A percentile compares a stretch with the other conserved stretches of the same genome.
Evolutionary conservation across 768 basidiomycete species (phyloP).

Genomic region (Imleria badia): DNA sequence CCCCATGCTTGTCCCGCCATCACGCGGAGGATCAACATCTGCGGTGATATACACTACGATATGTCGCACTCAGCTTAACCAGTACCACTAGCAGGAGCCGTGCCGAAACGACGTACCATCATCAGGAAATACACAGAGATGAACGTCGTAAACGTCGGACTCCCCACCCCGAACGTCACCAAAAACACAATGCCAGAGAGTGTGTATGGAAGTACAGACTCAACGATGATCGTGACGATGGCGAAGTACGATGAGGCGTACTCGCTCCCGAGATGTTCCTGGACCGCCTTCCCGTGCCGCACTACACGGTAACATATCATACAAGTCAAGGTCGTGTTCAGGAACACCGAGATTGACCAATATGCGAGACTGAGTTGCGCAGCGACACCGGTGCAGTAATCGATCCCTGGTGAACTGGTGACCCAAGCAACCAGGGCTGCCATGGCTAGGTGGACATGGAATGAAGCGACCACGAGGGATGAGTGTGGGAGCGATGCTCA

Average conservation of each 20-base stretch:
- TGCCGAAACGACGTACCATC: slow-evolving; percentile 9
- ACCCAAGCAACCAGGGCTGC: slow-evolving; percentile 10
- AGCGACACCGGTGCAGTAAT: slow-evolving; percentile 9
- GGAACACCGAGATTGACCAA: neutral
- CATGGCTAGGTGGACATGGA: neutral
- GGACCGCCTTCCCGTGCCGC: slow-evolving; percentile 4
- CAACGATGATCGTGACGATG: slow-evolving; percentile 10
- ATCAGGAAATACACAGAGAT: slow-evolving; percentile 9
- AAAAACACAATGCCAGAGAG: slow-evolving; percentile 3
- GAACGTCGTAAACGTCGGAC: slow-evolving; percentile 9
- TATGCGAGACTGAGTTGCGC: slow-evolving; percentile 10
- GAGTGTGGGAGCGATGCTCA: neutral
- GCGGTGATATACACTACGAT: neutral
- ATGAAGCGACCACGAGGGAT: neutral
- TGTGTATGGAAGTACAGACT: slow-evolving; percentile 4
- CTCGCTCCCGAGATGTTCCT: neutral
- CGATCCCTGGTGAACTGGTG: slow-evolving; percentile 7
- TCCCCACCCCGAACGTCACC: slow-evolving; percentile 8
- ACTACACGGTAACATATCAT: slow-evolving; percentile 19
- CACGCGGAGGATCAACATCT: too few species aligned
- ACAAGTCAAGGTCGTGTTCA: neutral
- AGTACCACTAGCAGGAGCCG: neutral
- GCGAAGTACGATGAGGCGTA: slow-evolving; percentile 8
- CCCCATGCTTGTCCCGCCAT: too few species aligned
- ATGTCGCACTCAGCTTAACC: neutral